Percentiles rank a stretch among this genome's conserved stretches.
phyloP scores from a whole-genome alignment of 164 flowering plant species.

The Houttuynia cordata region DNA sequence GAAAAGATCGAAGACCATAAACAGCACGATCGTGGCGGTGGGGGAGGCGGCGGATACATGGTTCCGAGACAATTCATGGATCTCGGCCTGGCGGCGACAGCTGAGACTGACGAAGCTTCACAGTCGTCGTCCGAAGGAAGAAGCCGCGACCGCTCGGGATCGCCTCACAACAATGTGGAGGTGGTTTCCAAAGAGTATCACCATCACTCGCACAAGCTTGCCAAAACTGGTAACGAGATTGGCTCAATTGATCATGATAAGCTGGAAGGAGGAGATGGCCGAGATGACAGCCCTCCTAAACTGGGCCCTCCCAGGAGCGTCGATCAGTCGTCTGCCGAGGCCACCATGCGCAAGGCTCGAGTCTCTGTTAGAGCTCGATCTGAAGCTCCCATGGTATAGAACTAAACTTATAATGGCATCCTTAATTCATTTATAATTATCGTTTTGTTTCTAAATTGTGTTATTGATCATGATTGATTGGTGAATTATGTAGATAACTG shows the following conservation, averaged over 20 bases:
- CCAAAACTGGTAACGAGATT: conserved; percentile 9
- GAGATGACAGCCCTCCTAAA: conserved; percentile 35
- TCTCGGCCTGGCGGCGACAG: conserved; percentile 29
- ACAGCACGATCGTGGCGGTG: conserved; percentile 4
- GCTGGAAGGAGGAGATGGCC: conserved; percentile 4
- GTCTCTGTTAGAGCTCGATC: conserved; percentile 79
- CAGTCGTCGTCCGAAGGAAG: conserved; percentile 41
- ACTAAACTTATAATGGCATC: too few relatives aligned
- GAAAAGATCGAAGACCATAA: conserved; percentile 14
- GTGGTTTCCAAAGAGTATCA: conserved; percentile 11
- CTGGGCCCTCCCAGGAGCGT: conserved; percentile 20
- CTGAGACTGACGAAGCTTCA: conserved; percentile 30
- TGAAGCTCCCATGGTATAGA: conserved; percentile 58
- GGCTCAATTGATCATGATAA: conserved; percentile 12
- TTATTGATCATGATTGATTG: neutral
- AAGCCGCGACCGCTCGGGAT: conserved; percentile 24
- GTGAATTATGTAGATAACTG: conserved; percentile 35
- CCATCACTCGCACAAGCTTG: conserved; percentile 3
- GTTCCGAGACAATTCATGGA: conserved; percentile 66
- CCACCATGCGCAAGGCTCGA: conserved; percentile 80
- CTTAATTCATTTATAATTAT: too few relatives aligned
- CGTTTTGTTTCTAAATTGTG: too few relatives aligned
- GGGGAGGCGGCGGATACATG: conserved; percentile 12
- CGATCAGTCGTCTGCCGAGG: conserved; percentile 46
- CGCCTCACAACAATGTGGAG: conserved; percentile 23